Evolutionary conservation across 331 rosid genomes (phyloP), one percentile per base, ranked within the genome.

Genomic region (Pyrus hybrid): DNA sequence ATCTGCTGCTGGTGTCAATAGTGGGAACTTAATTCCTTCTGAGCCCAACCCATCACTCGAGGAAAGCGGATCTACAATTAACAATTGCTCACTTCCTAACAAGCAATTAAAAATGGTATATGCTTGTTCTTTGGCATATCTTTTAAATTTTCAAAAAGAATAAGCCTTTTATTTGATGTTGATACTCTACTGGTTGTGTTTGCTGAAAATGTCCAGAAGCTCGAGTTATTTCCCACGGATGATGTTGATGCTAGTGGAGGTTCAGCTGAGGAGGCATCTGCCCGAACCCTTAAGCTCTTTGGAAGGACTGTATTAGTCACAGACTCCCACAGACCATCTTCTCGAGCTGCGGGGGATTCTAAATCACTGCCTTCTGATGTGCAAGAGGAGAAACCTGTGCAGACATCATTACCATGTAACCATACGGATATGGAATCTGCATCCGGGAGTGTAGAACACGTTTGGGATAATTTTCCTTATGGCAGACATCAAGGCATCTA

Each of bases 211-310:
- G 61, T 75, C 22, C 77, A 91, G 96, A 86, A 91, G 73, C 75
- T 71, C 0, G 84, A 86, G 64, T 76, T 66, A 57, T 78, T 76
- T 72, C 77, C 75, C n/a, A 79, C 76, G 3, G 90, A 79, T 43
- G 64, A 63, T 43, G 79, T 26, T 26, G 67, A 14, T 67, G 73
- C 75, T 30, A 77, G 63, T 74, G 91, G 81, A 1, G 83, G 64
- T 65, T 75, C 79, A 23, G 43, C 82, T 51, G 85, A 77, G 43
- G 89, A 87, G 80, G 79, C 76, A 32, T 78, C 86, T 5, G 9
- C 76, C 13, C 81, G 86, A 20, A 83, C 80, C 76, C 83, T 93
- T 37, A 93, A 87, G 84, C 96, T 93, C 67, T 91, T 93, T 23
- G 98, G 98, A 47, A 80, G 84, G 57, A 91, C 88, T 53, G 80